A percentile compares a stretch with the other conserved stretches of the same genome.
Evolutionary conservation across 2,329 filamentous ascomycete genomes (phyloP).

Genomic region (Talaromyces sp.): DNA sequence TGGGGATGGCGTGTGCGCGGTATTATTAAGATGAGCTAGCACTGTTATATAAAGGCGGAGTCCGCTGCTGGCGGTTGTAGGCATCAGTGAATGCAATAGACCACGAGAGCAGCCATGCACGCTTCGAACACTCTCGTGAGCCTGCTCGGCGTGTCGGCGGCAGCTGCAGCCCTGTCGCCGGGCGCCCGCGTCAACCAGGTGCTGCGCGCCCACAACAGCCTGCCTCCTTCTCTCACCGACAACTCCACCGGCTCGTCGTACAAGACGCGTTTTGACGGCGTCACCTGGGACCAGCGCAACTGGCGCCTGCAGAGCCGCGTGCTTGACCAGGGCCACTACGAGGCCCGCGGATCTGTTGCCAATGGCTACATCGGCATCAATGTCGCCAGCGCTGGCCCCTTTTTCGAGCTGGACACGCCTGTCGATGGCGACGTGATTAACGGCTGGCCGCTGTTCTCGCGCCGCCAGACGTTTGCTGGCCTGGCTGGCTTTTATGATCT

Average conservation of each 20-base stretch:
- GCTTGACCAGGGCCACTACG: conserved; percentile 55
- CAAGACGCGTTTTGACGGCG: conserved; percentile 46
- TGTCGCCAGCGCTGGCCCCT: conserved; percentile 58
- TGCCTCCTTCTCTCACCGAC: not conserved
- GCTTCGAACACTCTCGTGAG: not conserved
- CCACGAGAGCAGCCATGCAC: not conserved
- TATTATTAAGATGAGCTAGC: not conserved
- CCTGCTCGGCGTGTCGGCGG: not conserved
- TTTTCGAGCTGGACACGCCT: conserved; percentile 54
- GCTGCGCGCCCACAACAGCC: not conserved
- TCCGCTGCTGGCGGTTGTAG: not conserved
- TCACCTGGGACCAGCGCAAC: conserved; percentile 55
- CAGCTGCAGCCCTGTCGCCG: not conserved
- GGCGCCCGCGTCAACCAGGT: not conserved
- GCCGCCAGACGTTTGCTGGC: conserved; percentile 61
- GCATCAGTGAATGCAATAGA: not conserved
- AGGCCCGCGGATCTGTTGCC: conserved; percentile 55
- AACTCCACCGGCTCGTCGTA: conserved; percentile 25
- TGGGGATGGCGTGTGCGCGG: not conserved
- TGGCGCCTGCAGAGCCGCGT: conserved; percentile 52
- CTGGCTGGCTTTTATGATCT: conserved; percentile 63
- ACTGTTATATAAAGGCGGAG: not conserved
- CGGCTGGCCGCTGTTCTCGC: conserved; percentile 63
- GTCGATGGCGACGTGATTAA: conserved; percentile 51
- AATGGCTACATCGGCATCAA: conserved; percentile 64